These are phyloP conservation scores for Metschnikowia reukaufii DNA, from an alignment of 805 yeast species.

Conservation along the genomic window DNA sequence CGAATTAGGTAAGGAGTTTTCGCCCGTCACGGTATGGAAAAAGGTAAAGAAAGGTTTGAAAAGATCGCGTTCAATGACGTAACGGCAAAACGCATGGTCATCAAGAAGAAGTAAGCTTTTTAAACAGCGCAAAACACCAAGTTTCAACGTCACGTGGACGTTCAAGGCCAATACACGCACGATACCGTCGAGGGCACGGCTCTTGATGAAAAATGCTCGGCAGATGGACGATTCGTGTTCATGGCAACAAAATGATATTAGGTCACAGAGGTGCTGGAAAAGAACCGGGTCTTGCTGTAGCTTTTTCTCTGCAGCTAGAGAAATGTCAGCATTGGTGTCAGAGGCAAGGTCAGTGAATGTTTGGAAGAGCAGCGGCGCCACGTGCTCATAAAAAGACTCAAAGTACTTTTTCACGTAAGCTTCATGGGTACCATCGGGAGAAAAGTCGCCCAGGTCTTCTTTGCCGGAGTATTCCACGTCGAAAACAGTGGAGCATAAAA, in stretches of 20 bases:
- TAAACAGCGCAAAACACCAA: conserved; percentile 69
- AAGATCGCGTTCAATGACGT: conserved; percentile 55
- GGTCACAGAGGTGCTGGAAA: conserved; percentile 63
- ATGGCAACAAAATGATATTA: conserved; percentile 63
- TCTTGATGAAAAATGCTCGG: conserved; percentile 61
- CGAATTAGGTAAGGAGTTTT: conserved; percentile 69
- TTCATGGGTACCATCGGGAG: conserved; percentile 6
- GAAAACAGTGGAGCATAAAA: conserved; percentile 55
- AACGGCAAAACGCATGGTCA: conserved; percentile 59
- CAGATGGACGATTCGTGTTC: conserved; percentile 61
- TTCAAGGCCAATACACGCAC: conserved; percentile 44
- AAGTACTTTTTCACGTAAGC: conserved; percentile 46
- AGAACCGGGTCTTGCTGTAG: conserved; percentile 40
- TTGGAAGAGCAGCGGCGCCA: conserved; percentile 57
- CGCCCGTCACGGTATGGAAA: conserved; percentile 46
- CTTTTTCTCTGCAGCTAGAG: conserved; percentile 5
- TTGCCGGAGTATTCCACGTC: conserved; percentile 12
- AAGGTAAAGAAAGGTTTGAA: conserved; percentile 50
- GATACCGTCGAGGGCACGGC: conserved; percentile 57
- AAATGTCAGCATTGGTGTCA: not conserved
- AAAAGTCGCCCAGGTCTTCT: conserved; percentile 2
- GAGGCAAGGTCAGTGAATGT: conserved; percentile 43
- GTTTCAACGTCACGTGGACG: conserved; percentile 52
- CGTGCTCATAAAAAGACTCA: conserved; percentile 58
- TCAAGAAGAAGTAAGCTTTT: conserved; percentile 61